Evolutionary conservation across 2,329 filamentous ascomycete genomes (phyloP), one percentile per base, ranked within the genome.

Genomic region (Domatiomyces globalis): DNA sequence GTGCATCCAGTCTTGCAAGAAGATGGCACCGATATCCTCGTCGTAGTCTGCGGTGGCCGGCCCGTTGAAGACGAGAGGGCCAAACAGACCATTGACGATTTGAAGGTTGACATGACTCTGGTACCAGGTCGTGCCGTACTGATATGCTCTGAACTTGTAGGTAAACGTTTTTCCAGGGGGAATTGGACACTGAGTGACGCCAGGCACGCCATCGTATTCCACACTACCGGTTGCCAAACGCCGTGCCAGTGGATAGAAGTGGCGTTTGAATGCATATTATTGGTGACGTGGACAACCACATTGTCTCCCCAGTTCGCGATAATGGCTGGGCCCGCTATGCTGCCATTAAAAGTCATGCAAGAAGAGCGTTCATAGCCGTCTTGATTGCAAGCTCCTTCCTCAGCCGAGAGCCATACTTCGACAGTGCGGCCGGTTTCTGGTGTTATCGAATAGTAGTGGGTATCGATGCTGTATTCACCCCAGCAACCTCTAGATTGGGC

Each of bases 171-270:
- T 67, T 0, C 78, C 78, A 0, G 83, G 79, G 0, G 78, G 73
- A 45, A 87, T 81, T 0, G 78, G 74, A 54, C 83, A 85, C 62
- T 85, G 83, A 0, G 78, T 83, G 4, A 85, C 73, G 25, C 77
- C 81, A 0, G 78, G 71, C 1, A 82, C 76, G 0, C 85, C 85
- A 60, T 89, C 85, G 83, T 87, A 86, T 50, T 74, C 73, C 53
- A 79, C 85, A 0, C 83, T 84, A 8, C 83, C 58, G 85, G 86
- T 63, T 87, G 83, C 61, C 79, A 87, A 54, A 90, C 72, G 7
- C 85, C 85, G 58, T 89, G 85, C 63, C 84, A 89, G 63, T 89
- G 85, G 4, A 89, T 71, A 33, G 75, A 77, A 5, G 81, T 84
- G 10, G 73, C 75, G 57, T 87, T 84, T 12, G 75, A 72, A 25